Evolutionary conservation across 495 filamentous ascomycete genomes (phyloP), one percentile per base, ranked within the genome.

Genomic region (Schizothecium vesticola): DNA sequence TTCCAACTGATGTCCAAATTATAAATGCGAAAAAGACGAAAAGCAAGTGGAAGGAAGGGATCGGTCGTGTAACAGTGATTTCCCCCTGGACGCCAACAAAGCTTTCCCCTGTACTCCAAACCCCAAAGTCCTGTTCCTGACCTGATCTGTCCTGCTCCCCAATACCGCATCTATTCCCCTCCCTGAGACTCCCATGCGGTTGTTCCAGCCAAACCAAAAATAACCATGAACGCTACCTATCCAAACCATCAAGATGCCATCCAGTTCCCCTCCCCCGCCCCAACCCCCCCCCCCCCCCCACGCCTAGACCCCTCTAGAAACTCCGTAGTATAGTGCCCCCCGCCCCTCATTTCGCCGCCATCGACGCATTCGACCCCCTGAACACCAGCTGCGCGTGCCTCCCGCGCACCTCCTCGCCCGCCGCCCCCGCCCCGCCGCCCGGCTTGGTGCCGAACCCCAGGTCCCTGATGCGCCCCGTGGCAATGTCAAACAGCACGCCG

Each of bases 401-500:
- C 23, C 84, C 84, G 12, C 76, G 74, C 3, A 85, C 80, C 55
- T 82, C 70, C 21, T 78, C 75, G 5, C 69, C 75, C 7, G 69
- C 43, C 1, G 25, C 58, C 8, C 64, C 71, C n/a, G 66, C 12
- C 16, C 56, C 62, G 7, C 56, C 62, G 7, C 73, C 73, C 2
- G 43, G 16, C 72, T 79, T 80, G 24, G 77, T 83, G 26, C 84
- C 85, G 59, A 81, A 71, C 55, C 80, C 86, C 61, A 92, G 71
- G 72, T 91, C 86, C 29, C 80, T 79, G 56, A 92, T 78, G 64
- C 83, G 75, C 36, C 90, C 90, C 19, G 75, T 82, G 1, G 74
- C 88, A 56, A 92, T 82, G 72, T 93, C 89, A 76, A 90, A 92
- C 33, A 93, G 76, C 31, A 84, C 75, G 21, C 91, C 91, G 74